Percentiles rank a stretch among this genome's conserved stretches.
These are phyloP conservation scores for Beta corolliflora DNA, from an alignment of 179 eudicot species.

Conservation along the genomic window DNA sequence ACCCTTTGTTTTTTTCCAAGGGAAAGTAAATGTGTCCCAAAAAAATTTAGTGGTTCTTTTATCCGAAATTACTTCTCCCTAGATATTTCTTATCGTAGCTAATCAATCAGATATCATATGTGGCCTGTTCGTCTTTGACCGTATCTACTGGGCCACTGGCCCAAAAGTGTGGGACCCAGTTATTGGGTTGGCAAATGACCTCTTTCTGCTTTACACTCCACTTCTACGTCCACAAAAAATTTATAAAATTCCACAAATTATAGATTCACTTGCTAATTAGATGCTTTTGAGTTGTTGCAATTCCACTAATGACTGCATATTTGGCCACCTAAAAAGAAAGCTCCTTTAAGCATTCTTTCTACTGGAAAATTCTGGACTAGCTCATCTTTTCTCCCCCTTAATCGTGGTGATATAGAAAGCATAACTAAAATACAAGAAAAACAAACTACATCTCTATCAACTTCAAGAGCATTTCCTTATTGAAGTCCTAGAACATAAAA, in stretches of 20 bases:
- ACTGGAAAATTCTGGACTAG: not conserved
- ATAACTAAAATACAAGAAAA: not conserved
- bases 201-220: slow-evolving; percentile 13
- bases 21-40: slow-evolving; percentile 1
- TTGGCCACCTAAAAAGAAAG: slow-evolving; percentile 7
- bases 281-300: slow-evolving; percentile 9
- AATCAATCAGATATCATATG: not conserved
- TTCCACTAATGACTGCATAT: not conserved
- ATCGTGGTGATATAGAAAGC: not conserved
- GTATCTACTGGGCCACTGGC: slow-evolving; percentile 2
- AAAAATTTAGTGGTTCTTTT: not conserved
- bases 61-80: not conserved
- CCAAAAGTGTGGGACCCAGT: not conserved
- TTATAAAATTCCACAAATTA: not conserved
- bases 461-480: no score
- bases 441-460: not conserved
- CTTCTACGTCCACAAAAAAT: not conserved
- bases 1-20: not conserved
- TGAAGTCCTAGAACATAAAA: no score
- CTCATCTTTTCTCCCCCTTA: not conserved
- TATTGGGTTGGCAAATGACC: not conserved
- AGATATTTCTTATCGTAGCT: not conserved
- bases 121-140: slow-evolving; percentile 14
- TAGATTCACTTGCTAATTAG: not conserved
- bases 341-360: slow-evolving; percentile 1